These are phyloP conservation scores for Corchorus olitorius DNA, from an alignment of 345 rosid genomes.

Conservation along the genomic window DNA sequence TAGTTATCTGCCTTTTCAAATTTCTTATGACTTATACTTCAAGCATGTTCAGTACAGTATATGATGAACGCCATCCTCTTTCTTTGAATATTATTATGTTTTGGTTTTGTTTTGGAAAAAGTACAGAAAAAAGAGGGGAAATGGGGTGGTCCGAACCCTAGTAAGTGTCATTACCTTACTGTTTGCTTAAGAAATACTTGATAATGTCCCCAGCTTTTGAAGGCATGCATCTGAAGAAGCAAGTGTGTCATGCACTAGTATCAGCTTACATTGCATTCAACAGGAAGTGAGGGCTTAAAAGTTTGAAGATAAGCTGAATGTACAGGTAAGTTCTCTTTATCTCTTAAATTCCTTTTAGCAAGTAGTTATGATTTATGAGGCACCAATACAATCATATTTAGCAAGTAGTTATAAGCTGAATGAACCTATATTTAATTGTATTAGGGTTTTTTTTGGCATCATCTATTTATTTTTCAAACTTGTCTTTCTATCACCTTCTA, in stretches of 20 bases:
- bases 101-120: neutral
- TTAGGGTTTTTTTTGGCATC: too few relatives aligned
- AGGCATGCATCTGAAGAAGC: neutral
- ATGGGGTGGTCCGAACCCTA: neutral
- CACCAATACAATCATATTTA: neutral
- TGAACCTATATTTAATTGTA: neutral
- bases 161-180: neutral
- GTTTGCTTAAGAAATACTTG: too few relatives aligned
- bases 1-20: too few relatives aligned
- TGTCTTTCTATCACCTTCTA: too few relatives aligned
- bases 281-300: neutral
- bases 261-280: neutral
- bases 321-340: neutral
- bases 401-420: neutral
- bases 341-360: neutral
- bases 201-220: neutral
- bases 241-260: neutral
- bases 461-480: too few relatives aligned
- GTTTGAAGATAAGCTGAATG: neutral
- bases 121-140: neutral
- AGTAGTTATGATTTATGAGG: neutral
- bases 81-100: neutral
- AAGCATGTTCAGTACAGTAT: neutral
- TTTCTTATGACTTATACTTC: too few relatives aligned
- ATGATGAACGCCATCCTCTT: neutral